Evolutionary conservation across 768 basidiomycete species (phyloP).

Genomic region (Rhodotorula kratochvilovae): DNA sequence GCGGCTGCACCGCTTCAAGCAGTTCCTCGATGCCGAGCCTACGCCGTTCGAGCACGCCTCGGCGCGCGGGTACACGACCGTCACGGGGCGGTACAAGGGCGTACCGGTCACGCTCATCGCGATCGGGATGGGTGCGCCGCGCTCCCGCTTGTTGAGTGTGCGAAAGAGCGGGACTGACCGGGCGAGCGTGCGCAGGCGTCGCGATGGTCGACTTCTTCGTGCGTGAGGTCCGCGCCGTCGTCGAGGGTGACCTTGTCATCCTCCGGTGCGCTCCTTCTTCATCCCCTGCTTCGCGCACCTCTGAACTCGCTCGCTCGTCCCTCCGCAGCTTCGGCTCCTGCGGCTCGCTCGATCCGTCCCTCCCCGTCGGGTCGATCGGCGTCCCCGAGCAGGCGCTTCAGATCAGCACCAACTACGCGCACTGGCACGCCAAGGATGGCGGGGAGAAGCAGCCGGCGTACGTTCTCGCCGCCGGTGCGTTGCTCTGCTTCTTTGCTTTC

Average conservation of each 20-base stretch:
- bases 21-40: constrained; percentile 56
- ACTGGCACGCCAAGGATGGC: constrained; percentile 55
- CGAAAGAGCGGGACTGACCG: too few relatives aligned
- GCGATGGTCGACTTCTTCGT: constrained; percentile 83
- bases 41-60: constrained; percentile 58
- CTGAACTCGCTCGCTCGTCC: too few relatives aligned
- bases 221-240: constrained; percentile 69
- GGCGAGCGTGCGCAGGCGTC: constrained; percentile 3
- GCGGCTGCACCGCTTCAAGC: constrained; percentile 61
- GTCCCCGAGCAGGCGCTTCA: constrained; percentile 66
- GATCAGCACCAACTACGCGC: constrained; percentile 70
- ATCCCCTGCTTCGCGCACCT: not conserved
- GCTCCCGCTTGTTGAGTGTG: not conserved
- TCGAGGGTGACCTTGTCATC: constrained; percentile 60
- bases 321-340: constrained; percentile 69
- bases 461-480: constrained; percentile 45
- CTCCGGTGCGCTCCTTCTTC: constrained; percentile 50
- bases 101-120: constrained; percentile 67
- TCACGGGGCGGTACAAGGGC: constrained; percentile 63
- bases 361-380: constrained; percentile 71
- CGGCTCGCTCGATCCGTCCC: constrained; percentile 59
- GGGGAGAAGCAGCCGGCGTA: constrained; percentile 54
- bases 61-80: constrained; percentile 70
- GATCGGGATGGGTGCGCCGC: constrained; percentile 68
- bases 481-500: not conserved